Evolutionary conservation across 2,329 filamentous ascomycete species (phyloP).

Genomic region (Chrysosporium keratinophilum): DNA sequence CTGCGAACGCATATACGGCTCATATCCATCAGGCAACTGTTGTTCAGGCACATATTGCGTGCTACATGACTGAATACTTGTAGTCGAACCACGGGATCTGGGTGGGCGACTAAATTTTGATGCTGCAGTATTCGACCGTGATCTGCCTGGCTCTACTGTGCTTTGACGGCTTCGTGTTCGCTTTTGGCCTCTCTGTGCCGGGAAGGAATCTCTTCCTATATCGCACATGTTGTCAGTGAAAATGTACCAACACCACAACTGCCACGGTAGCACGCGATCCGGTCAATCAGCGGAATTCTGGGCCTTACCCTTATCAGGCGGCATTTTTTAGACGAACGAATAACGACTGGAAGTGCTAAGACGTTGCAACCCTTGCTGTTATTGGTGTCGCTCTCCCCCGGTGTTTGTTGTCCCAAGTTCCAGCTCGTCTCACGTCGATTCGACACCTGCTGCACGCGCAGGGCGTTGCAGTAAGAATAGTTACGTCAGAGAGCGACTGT

Average conservation of each 20-base stretch:
- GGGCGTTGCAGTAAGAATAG: slow-evolving; percentile 9
- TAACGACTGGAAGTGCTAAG: neutral
- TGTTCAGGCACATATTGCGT: slow-evolving; percentile 37
- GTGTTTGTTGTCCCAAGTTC: neutral
- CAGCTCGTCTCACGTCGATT: neutral
- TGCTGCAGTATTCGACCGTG: slow-evolving; percentile 33
- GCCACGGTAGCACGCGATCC: neutral
- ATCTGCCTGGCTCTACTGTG: slow-evolving; percentile 32
- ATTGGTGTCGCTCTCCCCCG: neutral
- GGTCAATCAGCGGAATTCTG: neutral
- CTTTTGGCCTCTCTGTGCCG: slow-evolving; percentile 32
- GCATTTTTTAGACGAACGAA: slow-evolving; percentile 19
- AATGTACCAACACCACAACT: neutral
- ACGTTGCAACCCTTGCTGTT: neutral
- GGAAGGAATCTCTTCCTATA: slow-evolving; percentile 15
- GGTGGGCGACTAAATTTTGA: slow-evolving; percentile 34
- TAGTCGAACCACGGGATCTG: slow-evolving; percentile 38
- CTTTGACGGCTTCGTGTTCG: slow-evolving; percentile 33
- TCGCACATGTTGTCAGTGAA: slow-evolving; percentile 1
- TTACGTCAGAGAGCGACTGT: slow-evolving; percentile 10
- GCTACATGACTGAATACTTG: slow-evolving; percentile 40
- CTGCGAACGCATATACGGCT: slow-evolving; percentile 32
- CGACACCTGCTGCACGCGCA: slow-evolving; percentile 6
- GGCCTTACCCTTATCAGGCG: slow-evolving; percentile 27
- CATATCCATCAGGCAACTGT: slow-evolving; percentile 31